Conservation (phyloP, 805 yeast genomes). For the Wickerhamiella azymoides region DNA sequence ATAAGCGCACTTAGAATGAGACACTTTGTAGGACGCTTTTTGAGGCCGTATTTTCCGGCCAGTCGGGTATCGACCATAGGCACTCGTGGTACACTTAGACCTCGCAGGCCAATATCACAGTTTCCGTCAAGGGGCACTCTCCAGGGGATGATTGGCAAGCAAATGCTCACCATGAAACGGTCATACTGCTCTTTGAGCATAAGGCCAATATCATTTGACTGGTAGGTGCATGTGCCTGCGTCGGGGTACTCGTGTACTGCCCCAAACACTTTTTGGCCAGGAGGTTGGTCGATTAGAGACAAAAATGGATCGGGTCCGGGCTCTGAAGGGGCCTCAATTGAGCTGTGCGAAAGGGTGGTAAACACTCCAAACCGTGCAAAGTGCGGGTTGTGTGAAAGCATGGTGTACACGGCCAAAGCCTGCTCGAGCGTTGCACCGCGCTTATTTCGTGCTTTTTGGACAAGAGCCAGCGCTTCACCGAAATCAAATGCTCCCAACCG, state of each 20-base stretch:
- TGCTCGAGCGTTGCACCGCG: not conserved
- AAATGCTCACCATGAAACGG: slow-evolving; percentile 2
- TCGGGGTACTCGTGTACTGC: not conserved
- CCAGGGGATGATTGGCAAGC: slow-evolving; percentile 3
- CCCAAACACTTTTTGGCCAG: not conserved
- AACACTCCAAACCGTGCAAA: not conserved
- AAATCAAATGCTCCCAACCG: slow-evolving; percentile 3
- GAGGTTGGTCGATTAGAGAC: not conserved
- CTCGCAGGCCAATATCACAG: not conserved
- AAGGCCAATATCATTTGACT: not conserved
- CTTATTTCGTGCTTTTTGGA: not conserved
- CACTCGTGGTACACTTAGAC: not conserved
- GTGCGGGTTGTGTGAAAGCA: not conserved
- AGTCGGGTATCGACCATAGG: not conserved
- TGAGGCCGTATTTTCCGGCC: not conserved
- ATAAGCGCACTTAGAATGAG: slow-evolving; percentile 1
- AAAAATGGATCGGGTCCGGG: not conserved
- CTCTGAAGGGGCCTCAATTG: not conserved
- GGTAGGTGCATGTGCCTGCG: not conserved
- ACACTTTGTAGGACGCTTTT: not conserved
- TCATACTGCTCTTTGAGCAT: not conserved
- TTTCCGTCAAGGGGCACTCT: not conserved
- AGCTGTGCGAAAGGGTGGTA: not conserved
- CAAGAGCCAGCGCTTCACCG: not conserved
- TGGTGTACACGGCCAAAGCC: not conserved